These are phyloP conservation scores for Trifolium pratense DNA, from an alignment of 306 rosid species.

Conservation along the genomic window DNA sequence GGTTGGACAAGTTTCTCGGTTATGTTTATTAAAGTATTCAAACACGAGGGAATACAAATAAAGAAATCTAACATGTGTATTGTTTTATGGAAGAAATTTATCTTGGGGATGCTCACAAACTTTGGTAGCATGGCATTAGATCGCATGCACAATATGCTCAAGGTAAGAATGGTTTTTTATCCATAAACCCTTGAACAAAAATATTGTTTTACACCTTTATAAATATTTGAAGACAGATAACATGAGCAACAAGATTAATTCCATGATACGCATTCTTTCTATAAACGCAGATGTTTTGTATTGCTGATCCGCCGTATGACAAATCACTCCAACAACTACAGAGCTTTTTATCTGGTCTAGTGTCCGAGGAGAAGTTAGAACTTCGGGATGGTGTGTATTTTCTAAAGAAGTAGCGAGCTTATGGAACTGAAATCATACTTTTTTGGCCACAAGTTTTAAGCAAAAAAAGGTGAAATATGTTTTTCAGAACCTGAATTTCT, in stretches of 20 bases:
- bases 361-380: slow-evolving; percentile 87
- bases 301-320: slow-evolving; percentile 88
- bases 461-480: slow-evolving; percentile 41
- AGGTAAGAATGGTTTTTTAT: slow-evolving; percentile 60
- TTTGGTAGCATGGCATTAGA: slow-evolving; percentile 92
- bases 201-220: neutral
- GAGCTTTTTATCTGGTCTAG: slow-evolving; percentile 81
- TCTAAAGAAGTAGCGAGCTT: slow-evolving; percentile 60
- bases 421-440: slow-evolving; percentile 31
- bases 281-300: slow-evolving; percentile 81
- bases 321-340: slow-evolving; percentile 92
- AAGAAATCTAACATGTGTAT: slow-evolving; percentile 19
- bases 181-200: neutral
- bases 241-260: slow-evolving; percentile 21
- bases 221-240: slow-evolving; percentile 8
- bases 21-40: slow-evolving; percentile 15
- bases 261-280: neutral
- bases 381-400: slow-evolving; percentile 82
- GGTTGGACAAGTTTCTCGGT: slow-evolving; percentile 1
- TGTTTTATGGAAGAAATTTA: slow-evolving; percentile 74
- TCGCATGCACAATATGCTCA: slow-evolving; percentile 93
- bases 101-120: slow-evolving; percentile 95
- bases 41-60: slow-evolving; percentile 7
- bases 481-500: slow-evolving; percentile 29
- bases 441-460: slow-evolving; percentile 16